phyloP scores from a whole-genome alignment of 1,284 basidiomycete species.

The Chondrostereum purpureum region DNA sequence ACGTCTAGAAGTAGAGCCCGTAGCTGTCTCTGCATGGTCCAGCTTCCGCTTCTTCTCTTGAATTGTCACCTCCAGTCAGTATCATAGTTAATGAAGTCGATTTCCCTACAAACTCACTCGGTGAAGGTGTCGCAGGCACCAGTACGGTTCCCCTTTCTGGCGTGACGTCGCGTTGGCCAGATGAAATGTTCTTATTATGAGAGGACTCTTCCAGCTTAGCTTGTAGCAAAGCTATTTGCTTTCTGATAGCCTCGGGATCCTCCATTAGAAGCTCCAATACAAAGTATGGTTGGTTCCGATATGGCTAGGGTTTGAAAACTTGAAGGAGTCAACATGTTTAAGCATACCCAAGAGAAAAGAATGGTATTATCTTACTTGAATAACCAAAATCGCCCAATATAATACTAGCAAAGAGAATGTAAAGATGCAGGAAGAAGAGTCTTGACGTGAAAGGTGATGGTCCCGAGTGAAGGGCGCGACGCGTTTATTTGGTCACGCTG shows the following conservation, averaged over 20 bases:
- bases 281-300: not conserved
- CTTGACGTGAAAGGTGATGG: no score
- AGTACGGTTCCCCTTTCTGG: conserved; percentile 32
- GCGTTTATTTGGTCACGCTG: conserved; percentile 3
- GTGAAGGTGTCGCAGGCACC: conserved; percentile 64
- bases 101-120: conserved; percentile 50
- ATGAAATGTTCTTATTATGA: no score
- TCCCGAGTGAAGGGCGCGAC: not conserved
- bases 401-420: no score
- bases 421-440: no score
- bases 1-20: not conserved
- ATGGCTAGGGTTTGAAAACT: no score
- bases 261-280: not conserved
- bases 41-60: conserved; percentile 42
- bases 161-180: no score
- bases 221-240: conserved; percentile 16
- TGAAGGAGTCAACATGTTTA: no score
- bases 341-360: no score
- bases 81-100: no score
- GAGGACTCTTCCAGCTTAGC: conserved; percentile 3
- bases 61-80: no score
- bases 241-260: conserved; percentile 9
- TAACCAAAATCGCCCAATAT: no score
- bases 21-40: conserved; percentile 9
- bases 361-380: no score